Conservation (phyloP, 768 basidiomycete genomes). For the Austroboletus festivus region DNA sequence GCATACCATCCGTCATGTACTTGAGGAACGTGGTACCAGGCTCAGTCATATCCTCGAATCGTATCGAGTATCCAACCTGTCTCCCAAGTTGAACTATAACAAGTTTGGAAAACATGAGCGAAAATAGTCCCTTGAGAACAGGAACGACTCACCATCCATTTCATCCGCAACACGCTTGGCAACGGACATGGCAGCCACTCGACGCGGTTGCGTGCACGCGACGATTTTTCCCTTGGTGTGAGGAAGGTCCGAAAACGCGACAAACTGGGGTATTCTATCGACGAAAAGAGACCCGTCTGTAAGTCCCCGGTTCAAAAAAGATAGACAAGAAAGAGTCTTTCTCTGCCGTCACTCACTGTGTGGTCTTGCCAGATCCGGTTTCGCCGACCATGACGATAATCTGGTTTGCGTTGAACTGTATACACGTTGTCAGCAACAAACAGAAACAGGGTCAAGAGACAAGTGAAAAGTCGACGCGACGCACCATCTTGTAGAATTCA, state of each 20-base stretch:
- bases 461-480: constrained; percentile 28
- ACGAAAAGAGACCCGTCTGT: constrained; percentile 30
- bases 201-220: constrained; percentile 94
- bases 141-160: constrained; percentile 79
- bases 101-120: constrained; percentile 8
- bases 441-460: neutral
- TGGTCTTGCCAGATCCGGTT: constrained; percentile 95
- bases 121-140: neutral
- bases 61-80: constrained; percentile 96
- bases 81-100: constrained; percentile 80
- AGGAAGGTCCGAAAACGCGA: constrained; percentile 88
- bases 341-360: constrained; percentile 61
- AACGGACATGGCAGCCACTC: constrained; percentile 97
- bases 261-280: constrained; percentile 91
- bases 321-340: constrained; percentile 20
- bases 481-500: constrained; percentile 85
- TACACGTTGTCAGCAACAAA: constrained; percentile 3
- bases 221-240: constrained; percentile 88
- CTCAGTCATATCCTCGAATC: constrained; percentile 83
- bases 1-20: constrained; percentile 99
- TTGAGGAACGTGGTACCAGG: constrained; percentile 95
- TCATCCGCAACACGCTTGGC: constrained; percentile 98
- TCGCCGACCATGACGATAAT: constrained; percentile 91
- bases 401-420: constrained; percentile 48
- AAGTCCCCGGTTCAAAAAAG: constrained; percentile 20